Percentiles rank a stretch among this genome's conserved stretches.
Conservation (phyloP, 495 filamentous ascomycete genomes). For the Neurospora terricola region DNA sequence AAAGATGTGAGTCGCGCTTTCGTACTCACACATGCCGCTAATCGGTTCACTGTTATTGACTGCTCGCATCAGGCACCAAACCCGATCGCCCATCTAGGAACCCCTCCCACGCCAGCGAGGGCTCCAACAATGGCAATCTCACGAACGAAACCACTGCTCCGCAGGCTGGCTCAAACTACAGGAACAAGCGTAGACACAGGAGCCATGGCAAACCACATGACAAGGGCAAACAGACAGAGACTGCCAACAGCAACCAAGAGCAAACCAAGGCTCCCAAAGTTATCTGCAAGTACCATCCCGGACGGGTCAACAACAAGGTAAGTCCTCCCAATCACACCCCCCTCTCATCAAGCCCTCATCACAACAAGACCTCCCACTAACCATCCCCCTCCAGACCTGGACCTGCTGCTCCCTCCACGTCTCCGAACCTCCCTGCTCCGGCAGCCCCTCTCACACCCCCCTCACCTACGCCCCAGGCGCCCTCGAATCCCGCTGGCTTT, state of each 20-base stretch:
- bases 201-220: not conserved
- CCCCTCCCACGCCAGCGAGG: not conserved
- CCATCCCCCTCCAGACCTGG: not conserved
- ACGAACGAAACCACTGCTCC: no score
- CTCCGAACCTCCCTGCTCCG: not conserved
- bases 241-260: not conserved
- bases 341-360: not conserved
- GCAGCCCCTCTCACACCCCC: not conserved
- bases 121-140: not conserved
- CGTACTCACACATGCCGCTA: not conserved
- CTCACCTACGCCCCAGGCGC: not conserved
- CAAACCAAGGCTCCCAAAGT: not conserved
- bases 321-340: not conserved
- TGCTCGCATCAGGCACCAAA: not conserved
- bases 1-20: not conserved
- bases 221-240: not conserved
- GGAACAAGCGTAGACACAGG: not conserved
- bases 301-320: not conserved
- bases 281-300: conserved; percentile 4
- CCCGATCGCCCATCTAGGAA: not conserved
- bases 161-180: not conserved
- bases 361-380: not conserved
- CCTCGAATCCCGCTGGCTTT: conserved; percentile 4
- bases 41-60: not conserved
- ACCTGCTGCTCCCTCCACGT: conserved; percentile 3